Evolutionary conservation across 164 flowering plant species (phyloP).

Genomic region (grape (Vitis vinifera)): ASM3070453v1 NC_081809.1:1409001-1409500

Average conservation of each 20-base stretch:
- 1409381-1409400: slow-evolving; percentile 30
- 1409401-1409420: slow-evolving; percentile 4
- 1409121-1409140: slow-evolving; percentile 25
- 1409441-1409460: not conserved
- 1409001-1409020: not conserved
- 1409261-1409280: slow-evolving; percentile 37
- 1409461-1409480: not conserved
- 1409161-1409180: slow-evolving; percentile 20
- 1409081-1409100: slow-evolving; percentile 71
- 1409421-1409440: slow-evolving; percentile 11
- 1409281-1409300: slow-evolving; percentile 17
- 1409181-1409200: slow-evolving; percentile 41
- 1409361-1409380: slow-evolving; percentile 43
- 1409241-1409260: slow-evolving; percentile 30
- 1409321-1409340: slow-evolving; percentile 28
- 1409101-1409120: slow-evolving; percentile 38
- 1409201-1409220: slow-evolving; percentile 22
- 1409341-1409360: slow-evolving; percentile 18
- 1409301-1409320: slow-evolving; percentile 34
- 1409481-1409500: slow-evolving; percentile 4
- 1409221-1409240: slow-evolving; percentile 9
- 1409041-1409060: slow-evolving; percentile 29
- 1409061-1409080: slow-evolving; percentile 50
- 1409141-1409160: slow-evolving; percentile 10
- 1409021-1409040: not conserved